Evolutionary conservation across 805 yeast genomes (phyloP), one percentile per base, ranked within the genome.

Genomic region (Yarrowia sp.): DNA sequence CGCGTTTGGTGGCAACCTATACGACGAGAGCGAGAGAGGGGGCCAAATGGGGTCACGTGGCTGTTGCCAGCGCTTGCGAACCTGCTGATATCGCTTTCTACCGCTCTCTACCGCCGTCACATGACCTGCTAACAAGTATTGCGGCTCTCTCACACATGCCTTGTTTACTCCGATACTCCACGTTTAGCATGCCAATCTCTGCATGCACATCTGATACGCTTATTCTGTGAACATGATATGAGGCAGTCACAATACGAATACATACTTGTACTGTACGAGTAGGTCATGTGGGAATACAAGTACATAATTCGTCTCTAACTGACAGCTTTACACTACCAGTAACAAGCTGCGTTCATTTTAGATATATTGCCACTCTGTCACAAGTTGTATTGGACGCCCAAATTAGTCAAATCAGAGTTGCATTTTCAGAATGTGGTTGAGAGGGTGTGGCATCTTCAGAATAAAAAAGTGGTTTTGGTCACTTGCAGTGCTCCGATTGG

Each of bases 181-280:
- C 53, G 36, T 49, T 49, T 30, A 30, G 19, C 36, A 36, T 52
- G 56, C 19, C 56, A 52, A 52, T 52, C 56, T 52, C 56, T 52
- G 56, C 56, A 52, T 52, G 56, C 56, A 52, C 56, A 52, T 52
- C 56, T 52, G 56, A 52, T 52, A 52, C 42, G 34, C n/a, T 44
- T 46, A 46, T 34, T 17, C 20, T 49, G 30, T 24, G 30, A 7
- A 24, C 30, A 24, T 24, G 30, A 24, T 24, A 7, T 24, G 30
- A 7, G 30, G 30, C 30, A 7, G 30, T 24, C 30, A 24, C n/a
- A 24, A 24, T 24, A 24, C 6, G 30, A 24, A n/a, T n/a, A n/a
- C n/a, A n/a, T n/a, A n/a, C n/a, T n/a, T n/a, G n/a, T n/a, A n/a
- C n/a, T n/a, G n/a, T n/a, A n/a, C n/a, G n/a, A n/a, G n/a, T n/a